Percentiles rank a stretch among this genome's conserved stretches.
phyloP scores from a whole-genome alignment of 2,329 filamentous ascomycete species.

The Fonsecaea multimorphosa region DNA sequence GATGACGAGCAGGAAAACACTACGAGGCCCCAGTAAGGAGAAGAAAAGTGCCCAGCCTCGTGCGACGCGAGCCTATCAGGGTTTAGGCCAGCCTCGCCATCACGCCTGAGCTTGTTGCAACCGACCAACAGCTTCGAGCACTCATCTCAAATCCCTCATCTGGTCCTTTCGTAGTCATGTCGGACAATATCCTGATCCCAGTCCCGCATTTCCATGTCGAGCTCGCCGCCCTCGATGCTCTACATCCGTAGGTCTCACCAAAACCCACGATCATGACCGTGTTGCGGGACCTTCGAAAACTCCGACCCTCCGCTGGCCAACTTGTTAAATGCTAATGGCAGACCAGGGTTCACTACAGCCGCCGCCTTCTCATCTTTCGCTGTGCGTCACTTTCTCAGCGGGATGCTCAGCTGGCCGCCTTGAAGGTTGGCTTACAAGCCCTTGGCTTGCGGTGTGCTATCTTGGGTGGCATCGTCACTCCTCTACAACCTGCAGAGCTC shows the following conservation, averaged over 20 bases:
- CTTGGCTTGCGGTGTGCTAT: slow-evolving; percentile 14
- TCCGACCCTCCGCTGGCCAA: too few species aligned
- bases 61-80: neutral
- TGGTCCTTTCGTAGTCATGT: neutral
- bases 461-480: slow-evolving; percentile 7
- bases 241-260: slow-evolving; percentile 3
- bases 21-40: neutral
- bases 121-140: neutral
- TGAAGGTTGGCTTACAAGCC: slow-evolving; percentile 11
- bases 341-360: slow-evolving; percentile 19
- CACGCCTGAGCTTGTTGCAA: neutral
- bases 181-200: neutral
- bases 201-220: slow-evolving; percentile 15
- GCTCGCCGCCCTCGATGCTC: slow-evolving; percentile 13
- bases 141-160: neutral
- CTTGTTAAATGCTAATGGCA: neutral
- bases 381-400: slow-evolving; percentile 8
- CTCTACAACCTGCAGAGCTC: slow-evolving; percentile 7
- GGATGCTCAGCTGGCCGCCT: slow-evolving; percentile 15
- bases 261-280: neutral
- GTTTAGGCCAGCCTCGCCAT: neutral
- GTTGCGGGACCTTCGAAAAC: neutral
- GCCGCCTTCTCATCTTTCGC: slow-evolving; percentile 20
- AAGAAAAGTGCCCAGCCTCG: neutral
- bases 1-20: neutral